Conservation (phyloP, 208 protist genomes). For the Leptomonas seymouri region DNA sequence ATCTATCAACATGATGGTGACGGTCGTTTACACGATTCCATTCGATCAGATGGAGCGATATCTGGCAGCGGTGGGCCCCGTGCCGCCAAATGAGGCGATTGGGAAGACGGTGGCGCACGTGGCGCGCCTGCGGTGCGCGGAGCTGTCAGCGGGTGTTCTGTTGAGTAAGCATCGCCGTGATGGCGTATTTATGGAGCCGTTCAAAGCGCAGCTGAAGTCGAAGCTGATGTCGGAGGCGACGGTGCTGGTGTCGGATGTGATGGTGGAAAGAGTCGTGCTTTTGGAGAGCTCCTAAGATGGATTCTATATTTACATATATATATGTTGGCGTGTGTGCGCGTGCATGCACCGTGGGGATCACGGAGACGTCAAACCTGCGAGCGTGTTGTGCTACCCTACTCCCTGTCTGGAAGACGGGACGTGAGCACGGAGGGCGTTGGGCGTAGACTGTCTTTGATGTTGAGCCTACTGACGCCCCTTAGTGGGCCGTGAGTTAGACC, state of each 20-base stretch:
- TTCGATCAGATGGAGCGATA: slow-evolving; percentile 83
- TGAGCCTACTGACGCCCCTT: too few relatives aligned
- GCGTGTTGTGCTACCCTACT: too few relatives aligned
- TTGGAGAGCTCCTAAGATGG: slow-evolving; percentile 27
- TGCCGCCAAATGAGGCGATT: slow-evolving; percentile 76
- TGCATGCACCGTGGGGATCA: too few relatives aligned
- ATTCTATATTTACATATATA: too few relatives aligned
- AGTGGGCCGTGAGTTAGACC: too few relatives aligned
- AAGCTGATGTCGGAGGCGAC: slow-evolving; percentile 77
- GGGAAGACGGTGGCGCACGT: slow-evolving; percentile 56
- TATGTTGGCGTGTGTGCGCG: too few relatives aligned
- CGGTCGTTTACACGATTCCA: slow-evolving; percentile 68
- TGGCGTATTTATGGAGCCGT: slow-evolving; percentile 56
- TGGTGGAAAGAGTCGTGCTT: slow-evolving; percentile 66
- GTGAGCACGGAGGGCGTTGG: too few relatives aligned
- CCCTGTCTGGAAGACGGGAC: too few relatives aligned
- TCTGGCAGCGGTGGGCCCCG: slow-evolving; percentile 73
- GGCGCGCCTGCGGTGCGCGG: slow-evolving; percentile 46
- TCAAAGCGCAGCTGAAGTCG: slow-evolving; percentile 47
- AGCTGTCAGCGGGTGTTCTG: slow-evolving; percentile 75
- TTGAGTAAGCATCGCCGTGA: slow-evolving; percentile 68
- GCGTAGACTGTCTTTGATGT: too few relatives aligned
- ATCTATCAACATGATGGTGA: slow-evolving; percentile 65
- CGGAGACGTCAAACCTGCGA: too few relatives aligned
- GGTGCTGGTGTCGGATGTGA: slow-evolving; percentile 54